These are phyloP conservation scores for Lophium mytilinum DNA, from an alignment of 495 filamentous ascomycete genomes.

Conservation along the genomic window DNA sequence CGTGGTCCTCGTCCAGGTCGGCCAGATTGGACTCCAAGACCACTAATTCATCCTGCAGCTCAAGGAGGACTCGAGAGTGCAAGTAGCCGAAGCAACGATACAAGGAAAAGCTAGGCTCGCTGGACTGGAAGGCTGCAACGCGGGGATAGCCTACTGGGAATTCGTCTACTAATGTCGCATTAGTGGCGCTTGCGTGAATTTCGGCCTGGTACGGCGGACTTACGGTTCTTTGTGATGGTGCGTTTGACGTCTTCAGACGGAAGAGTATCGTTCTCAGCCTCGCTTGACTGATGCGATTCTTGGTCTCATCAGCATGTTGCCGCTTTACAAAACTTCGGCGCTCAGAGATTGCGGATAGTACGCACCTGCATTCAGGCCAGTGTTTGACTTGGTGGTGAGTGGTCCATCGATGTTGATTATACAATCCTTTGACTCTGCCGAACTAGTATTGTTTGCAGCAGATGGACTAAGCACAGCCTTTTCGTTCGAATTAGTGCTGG, in stretches of 20 bases:
- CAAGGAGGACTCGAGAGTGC: slow-evolving; percentile 31
- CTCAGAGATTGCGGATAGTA: too few species aligned
- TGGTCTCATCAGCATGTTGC: background rate
- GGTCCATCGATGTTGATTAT: background rate
- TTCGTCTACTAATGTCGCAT: background rate
- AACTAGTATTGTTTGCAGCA: background rate
- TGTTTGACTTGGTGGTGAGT: background rate
- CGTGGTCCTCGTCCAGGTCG: slow-evolving; percentile 29
- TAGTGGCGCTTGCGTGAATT: background rate
- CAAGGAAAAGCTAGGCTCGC: slow-evolving; percentile 33
- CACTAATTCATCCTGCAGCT: slow-evolving; percentile 33
- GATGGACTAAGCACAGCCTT: background rate
- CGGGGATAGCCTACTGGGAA: slow-evolving; percentile 29
- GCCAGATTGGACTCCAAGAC: background rate
- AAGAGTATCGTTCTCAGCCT: background rate
- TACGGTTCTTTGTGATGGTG: background rate
- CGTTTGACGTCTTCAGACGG: background rate
- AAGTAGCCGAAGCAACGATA: slow-evolving; percentile 36
- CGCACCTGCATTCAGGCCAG: background rate
- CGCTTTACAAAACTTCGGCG: background rate
- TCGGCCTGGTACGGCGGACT: background rate
- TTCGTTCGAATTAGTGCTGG: background rate
- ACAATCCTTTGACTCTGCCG: background rate
- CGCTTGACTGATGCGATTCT: background rate
- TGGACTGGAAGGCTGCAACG: slow-evolving; percentile 32